These are phyloP conservation scores for Fomitopsis palustris DNA, from an alignment of 1,284 basidiomycete species.

Conservation along the genomic window DNA sequence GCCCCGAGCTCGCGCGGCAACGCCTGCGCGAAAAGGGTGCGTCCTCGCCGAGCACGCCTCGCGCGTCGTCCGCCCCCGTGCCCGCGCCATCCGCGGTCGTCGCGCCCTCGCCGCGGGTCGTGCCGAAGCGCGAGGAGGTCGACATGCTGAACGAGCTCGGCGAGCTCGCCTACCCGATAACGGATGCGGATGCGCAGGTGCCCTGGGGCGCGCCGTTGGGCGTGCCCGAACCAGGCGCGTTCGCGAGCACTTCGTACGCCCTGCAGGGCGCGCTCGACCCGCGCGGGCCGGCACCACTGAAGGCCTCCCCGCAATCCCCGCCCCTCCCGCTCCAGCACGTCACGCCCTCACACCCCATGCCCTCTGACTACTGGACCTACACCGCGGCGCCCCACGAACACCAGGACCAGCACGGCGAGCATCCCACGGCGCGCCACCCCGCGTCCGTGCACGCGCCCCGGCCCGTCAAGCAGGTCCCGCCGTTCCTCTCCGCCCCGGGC, in stretches of 20 bases:
- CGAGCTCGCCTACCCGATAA: constrained; percentile 11
- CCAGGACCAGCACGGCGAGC: neutral
- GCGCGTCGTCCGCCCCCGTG: constrained; percentile 1
- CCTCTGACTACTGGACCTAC: neutral
- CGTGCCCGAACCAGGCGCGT: neutral
- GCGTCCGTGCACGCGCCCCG: constrained; percentile 17
- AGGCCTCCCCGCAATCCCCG: neutral
- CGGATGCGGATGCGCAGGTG: neutral
- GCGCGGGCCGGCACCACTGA: neutral
- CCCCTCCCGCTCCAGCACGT: neutral
- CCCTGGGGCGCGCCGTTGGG: neutral
- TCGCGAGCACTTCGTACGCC: neutral
- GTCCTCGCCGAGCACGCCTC: neutral
- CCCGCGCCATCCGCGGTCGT: constrained; percentile 8
- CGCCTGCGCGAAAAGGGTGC: constrained; percentile 10
- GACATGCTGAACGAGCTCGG: constrained; percentile 9
- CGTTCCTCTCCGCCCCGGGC: constrained; percentile 10
- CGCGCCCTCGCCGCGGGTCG: constrained; percentile 1
- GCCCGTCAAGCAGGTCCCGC: constrained; percentile 15
- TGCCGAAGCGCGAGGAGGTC: constrained; percentile 19
- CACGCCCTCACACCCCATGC: neutral
- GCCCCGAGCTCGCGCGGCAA: constrained; percentile 4
- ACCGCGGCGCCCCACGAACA: neutral
- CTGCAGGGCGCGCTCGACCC: constrained; percentile 1
- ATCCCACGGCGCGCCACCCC: neutral